Evolutionary conservation across 306 rosid species (phyloP).

Genomic region (Pachyrhizus erosus): DNA sequence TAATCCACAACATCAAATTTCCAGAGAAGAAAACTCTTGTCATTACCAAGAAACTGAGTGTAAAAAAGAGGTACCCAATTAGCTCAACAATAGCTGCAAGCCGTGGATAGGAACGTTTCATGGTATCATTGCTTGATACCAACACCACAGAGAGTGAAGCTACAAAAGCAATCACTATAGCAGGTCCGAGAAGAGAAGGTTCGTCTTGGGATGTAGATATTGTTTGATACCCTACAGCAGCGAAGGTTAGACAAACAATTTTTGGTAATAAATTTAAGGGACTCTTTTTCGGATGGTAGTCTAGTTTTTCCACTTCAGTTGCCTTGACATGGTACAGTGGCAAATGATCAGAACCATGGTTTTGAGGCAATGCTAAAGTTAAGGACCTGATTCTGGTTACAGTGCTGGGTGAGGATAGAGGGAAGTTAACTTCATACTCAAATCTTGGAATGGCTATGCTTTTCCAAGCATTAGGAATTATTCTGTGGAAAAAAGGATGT

Average conservation of each 20-base stretch:
- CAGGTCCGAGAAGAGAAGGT: neutral
- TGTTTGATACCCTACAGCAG: neutral
- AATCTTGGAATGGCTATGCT: neutral
- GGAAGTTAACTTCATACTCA: too few species aligned
- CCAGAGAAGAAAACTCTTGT: constrained; percentile 10
- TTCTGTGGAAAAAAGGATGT: neutral
- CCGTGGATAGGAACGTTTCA: constrained; percentile 3
- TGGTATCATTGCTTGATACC: neutral
- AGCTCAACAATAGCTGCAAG: constrained; percentile 1
- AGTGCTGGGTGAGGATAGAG: neutral
- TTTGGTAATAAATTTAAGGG: neutral
- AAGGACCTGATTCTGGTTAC: constrained; percentile 16
- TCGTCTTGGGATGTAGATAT: neutral
- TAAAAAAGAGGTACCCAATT: neutral
- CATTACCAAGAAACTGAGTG: constrained; percentile 15
- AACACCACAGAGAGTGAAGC: constrained; percentile 35
- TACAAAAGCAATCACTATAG: constrained; percentile 36
- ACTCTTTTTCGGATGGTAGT: neutral
- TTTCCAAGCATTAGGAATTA: constrained; percentile 1
- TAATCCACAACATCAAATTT: neutral
- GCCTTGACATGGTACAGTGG: constrained; percentile 10
- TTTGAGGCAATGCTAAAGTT: neutral
- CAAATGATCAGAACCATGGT: neutral
- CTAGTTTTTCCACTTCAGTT: neutral
- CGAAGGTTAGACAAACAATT: constrained; percentile 12